A percentile compares a stretch with the other conserved stretches of the same genome.
Conservation (phyloP, 2,329 filamentous ascomycete species). For the Trichoderma citrinoviride region DNA sequence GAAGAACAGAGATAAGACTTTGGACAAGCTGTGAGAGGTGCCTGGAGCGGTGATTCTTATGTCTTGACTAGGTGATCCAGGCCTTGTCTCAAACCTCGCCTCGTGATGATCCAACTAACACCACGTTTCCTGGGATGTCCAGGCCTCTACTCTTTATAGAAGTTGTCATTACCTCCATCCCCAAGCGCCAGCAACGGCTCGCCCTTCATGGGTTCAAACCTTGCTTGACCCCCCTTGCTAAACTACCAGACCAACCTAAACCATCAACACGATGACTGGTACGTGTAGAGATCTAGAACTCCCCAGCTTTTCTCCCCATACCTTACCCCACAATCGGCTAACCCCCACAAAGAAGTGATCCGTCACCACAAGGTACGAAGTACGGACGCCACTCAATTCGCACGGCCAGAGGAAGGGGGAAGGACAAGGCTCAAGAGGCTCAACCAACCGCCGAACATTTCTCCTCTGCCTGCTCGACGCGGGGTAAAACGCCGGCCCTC, state of each 20-base stretch:
- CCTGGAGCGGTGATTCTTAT: background rate
- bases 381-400: no score
- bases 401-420: no score
- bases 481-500: slow-evolving; percentile 14
- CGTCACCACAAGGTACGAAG: background rate
- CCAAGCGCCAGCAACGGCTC: background rate
- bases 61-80: background rate
- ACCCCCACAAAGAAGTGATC: slow-evolving; percentile 4
- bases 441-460: slow-evolving; percentile 11
- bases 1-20: background rate
- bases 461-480: slow-evolving; percentile 6
- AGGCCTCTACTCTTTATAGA: slow-evolving; percentile 8
- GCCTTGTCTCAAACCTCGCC: background rate
- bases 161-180: background rate
- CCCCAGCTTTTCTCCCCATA: slow-evolving; percentile 3
- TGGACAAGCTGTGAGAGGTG: background rate
- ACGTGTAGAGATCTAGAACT: slow-evolving; percentile 5
- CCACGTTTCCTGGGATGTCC: background rate
- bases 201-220: slow-evolving; percentile 2
- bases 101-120: slow-evolving; percentile 1
- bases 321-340: slow-evolving; percentile 21
- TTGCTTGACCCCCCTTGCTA: slow-evolving; percentile 17
- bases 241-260: no score
- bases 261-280: background rate
- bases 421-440: background rate